These are phyloP conservation scores for Dictyostelium firmibasis DNA, from an alignment of 78 protist genomes.

Conservation along the genomic window DNA sequence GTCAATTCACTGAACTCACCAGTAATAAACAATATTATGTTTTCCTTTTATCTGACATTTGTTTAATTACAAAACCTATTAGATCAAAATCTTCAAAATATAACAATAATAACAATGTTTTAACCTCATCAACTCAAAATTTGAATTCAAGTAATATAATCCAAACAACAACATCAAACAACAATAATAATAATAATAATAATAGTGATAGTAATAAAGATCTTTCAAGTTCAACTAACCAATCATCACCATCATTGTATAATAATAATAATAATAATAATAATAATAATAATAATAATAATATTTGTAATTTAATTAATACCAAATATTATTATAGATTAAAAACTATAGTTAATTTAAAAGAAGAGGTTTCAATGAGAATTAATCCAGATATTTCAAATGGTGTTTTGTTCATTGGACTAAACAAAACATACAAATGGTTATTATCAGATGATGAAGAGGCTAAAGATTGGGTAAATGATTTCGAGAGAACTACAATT, in stretches of 20 bases:
- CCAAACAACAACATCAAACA: no score
- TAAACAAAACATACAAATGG: neutral
- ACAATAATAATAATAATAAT: no score
- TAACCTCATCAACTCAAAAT: neutral
- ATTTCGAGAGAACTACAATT: constrained; percentile 24
- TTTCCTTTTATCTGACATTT: constrained; percentile 33
- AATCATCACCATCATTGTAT: neutral
- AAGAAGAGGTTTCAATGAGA: neutral
- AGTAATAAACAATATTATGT: constrained; percentile 15
- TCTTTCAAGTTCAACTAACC: neutral
- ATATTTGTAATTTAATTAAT: neutral
- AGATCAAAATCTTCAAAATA: constrained; percentile 40
- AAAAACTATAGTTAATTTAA: neutral
- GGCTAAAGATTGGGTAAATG: constrained; percentile 31
- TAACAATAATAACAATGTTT: neutral
- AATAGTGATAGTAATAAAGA: neutral
- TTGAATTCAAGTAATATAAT: neutral
- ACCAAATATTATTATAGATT: constrained; percentile 6
- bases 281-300: neutral
- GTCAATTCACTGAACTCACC: neutral
- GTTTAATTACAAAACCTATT: constrained; percentile 35
- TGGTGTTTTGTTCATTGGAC: neutral
- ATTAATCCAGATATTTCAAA: neutral
- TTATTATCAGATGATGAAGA: neutral
- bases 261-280: neutral